Conservation (phyloP, 768 basidiomycete species). For the Lactifluus hygrophoroides region DNA sequence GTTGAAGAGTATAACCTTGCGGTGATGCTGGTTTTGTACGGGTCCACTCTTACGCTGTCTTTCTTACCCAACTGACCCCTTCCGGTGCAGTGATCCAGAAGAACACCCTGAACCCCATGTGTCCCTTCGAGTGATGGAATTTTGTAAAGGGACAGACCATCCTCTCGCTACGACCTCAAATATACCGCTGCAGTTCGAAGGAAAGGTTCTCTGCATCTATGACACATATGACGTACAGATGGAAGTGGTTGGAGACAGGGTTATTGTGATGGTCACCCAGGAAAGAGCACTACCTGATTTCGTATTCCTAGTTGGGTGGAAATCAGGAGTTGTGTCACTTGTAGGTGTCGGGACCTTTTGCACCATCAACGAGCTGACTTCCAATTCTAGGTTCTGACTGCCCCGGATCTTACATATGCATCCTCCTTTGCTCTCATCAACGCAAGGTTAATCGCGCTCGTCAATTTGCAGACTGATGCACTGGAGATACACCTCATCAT, state of each 20-base stretch:
- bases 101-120: constrained; percentile 8
- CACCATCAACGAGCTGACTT: not conserved
- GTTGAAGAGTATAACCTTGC: constrained; percentile 12
- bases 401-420: constrained; percentile 14
- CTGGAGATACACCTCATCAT: constrained; percentile 10
- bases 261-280: constrained; percentile 14
- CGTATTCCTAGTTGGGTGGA: constrained; percentile 8
- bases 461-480: constrained; percentile 3
- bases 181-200: constrained; percentile 5
- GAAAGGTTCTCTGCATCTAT: not conserved
- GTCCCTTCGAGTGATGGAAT: constrained; percentile 5
- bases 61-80: not conserved
- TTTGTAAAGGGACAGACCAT: constrained; percentile 2
- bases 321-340: constrained; percentile 5
- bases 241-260: constrained; percentile 4
- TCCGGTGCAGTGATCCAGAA: not conserved
- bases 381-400: not conserved
- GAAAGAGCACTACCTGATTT: constrained; percentile 6
- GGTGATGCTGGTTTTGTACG: constrained; percentile 13
- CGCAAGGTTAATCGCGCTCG: not conserved
- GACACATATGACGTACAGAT: constrained; percentile 11
- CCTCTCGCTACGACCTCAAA: constrained; percentile 6
- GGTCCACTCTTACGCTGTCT: not conserved
- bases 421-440: constrained; percentile 14
- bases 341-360: not conserved